These are phyloP conservation scores for Lepiota brunneoincarnata DNA, from an alignment of 768 basidiomycete genomes.

Conservation along the genomic window DNA sequence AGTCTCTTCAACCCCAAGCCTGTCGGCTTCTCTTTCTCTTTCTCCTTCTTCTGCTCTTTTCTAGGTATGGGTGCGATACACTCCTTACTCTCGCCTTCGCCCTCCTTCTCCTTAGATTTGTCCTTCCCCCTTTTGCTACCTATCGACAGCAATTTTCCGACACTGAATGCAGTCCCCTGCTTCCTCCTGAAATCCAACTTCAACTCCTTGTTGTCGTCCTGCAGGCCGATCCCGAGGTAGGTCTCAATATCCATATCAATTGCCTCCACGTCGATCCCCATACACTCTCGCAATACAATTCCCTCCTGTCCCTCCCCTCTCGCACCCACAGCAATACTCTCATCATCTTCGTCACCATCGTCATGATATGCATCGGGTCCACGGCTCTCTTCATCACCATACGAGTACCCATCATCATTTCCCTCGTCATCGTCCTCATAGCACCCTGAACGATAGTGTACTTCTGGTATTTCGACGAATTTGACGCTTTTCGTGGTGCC, in stretches of 20 bases:
- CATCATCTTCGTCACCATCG: constrained; percentile 3
- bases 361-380: background rate
- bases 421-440: constrained; percentile 15
- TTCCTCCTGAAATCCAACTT: background rate
- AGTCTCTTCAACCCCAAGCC: constrained; percentile 30
- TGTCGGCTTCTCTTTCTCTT: constrained; percentile 13
- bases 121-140: constrained; percentile 5
- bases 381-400: background rate
- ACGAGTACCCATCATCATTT: constrained; percentile 1
- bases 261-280: constrained; percentile 32
- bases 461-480: constrained; percentile 63
- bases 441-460: constrained; percentile 39
- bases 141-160: constrained; percentile 5
- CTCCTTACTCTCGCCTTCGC: constrained; percentile 15
- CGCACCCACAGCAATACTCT: constrained; percentile 2
- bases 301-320: constrained; percentile 11
- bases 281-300: constrained; percentile 15
- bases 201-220: background rate
- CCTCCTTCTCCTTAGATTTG: background rate
- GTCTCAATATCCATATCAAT: constrained; percentile 35
- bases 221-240: background rate
- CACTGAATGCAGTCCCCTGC: constrained; percentile 1
- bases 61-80: constrained; percentile 11
- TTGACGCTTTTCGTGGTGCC: constrained; percentile 58
- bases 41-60: constrained; percentile 21